These are phyloP conservation scores for Myxozyma geophila DNA, from an alignment of 805 yeast genomes.

Conservation along the genomic window DNA sequence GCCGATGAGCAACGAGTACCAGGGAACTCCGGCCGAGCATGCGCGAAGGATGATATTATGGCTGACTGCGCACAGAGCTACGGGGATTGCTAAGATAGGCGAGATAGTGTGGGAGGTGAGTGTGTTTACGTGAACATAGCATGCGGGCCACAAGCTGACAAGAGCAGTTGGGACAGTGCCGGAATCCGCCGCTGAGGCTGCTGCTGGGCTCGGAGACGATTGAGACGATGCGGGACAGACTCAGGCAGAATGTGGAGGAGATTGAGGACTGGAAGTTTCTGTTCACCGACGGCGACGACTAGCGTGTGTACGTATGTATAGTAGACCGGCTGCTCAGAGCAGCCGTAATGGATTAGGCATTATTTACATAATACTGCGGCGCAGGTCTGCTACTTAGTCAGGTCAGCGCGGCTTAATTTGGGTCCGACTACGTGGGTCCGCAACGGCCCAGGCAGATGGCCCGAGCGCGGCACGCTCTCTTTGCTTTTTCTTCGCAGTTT, in stretches of 20 bases:
- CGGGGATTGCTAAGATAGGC: constrained; percentile 38
- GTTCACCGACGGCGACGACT: constrained; percentile 35
- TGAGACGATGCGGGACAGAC: constrained; percentile 40
- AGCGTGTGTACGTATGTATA: not conserved
- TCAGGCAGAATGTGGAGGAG: constrained; percentile 44
- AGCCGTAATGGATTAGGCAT: not conserved
- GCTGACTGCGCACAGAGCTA: constrained; percentile 30
- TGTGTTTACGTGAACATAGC: not conserved
- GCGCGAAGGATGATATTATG: constrained; percentile 37
- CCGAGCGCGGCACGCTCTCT: not conserved
- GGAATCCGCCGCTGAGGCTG: constrained; percentile 42
- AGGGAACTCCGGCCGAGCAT: constrained; percentile 39
- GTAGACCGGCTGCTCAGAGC: not conserved
- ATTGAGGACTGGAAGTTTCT: constrained; percentile 48
- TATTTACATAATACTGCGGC: no score
- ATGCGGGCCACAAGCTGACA: not conserved
- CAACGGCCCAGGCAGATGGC: constrained; percentile 2
- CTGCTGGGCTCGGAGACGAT: constrained; percentile 41
- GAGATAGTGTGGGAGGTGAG: constrained; percentile 40
- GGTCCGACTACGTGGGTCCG: not conserved
- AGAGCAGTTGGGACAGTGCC: constrained; percentile 31
- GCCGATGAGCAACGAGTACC: constrained; percentile 32
- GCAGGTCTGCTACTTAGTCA: not conserved
- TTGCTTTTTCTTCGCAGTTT: constrained; percentile 9
- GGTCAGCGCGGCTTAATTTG: not conserved